Percentiles rank a stretch among this genome's conserved stretches.
Conservation (phyloP, 179 eudicot genomes). For the Actinidia arguta region DNA sequence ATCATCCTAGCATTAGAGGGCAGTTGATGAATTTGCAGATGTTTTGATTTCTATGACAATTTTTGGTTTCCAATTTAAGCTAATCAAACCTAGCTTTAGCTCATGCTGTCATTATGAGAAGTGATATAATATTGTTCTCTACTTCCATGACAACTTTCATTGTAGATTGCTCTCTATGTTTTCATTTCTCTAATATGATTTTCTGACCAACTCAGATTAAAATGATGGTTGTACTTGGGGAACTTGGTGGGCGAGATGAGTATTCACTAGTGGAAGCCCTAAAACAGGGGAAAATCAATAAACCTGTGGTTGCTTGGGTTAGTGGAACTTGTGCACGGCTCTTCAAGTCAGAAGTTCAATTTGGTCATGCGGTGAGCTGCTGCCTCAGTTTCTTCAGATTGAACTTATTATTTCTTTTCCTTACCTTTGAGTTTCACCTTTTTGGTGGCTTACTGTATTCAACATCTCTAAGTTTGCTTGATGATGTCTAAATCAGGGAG, state of each 20-base stretch:
- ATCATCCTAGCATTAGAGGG: background rate
- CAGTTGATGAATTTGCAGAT: slow-evolving; percentile 13
- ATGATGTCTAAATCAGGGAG: slow-evolving; percentile 65
- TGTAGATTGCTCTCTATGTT: background rate
- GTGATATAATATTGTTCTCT: background rate
- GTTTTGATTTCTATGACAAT: background rate
- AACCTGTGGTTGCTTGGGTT: slow-evolving; percentile 99
- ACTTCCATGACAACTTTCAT: background rate
- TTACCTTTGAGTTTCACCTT: background rate
- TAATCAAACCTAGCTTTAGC: background rate
- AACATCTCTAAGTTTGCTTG: slow-evolving; percentile 10
- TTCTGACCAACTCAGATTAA: slow-evolving; percentile 59
- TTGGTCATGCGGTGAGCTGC: slow-evolving; percentile 94
- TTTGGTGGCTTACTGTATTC: background rate
- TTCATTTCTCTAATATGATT: slow-evolving; percentile 20
- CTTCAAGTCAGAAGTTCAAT: slow-evolving; percentile 99
- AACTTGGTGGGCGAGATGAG: slow-evolving; percentile 99
- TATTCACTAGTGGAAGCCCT: slow-evolving; percentile 99
- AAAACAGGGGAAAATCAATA: slow-evolving; percentile 89
- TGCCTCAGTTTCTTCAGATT: background rate
- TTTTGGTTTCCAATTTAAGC: background rate
- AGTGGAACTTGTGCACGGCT: slow-evolving; percentile 99
- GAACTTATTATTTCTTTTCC: background rate
- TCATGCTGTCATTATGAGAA: background rate
- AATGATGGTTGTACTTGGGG: slow-evolving; percentile 98